Evolutionary conservation across 2,329 filamentous ascomycete species (phyloP), one percentile per base, ranked within the genome.

Genomic region (Helotiales sp.): DNA sequence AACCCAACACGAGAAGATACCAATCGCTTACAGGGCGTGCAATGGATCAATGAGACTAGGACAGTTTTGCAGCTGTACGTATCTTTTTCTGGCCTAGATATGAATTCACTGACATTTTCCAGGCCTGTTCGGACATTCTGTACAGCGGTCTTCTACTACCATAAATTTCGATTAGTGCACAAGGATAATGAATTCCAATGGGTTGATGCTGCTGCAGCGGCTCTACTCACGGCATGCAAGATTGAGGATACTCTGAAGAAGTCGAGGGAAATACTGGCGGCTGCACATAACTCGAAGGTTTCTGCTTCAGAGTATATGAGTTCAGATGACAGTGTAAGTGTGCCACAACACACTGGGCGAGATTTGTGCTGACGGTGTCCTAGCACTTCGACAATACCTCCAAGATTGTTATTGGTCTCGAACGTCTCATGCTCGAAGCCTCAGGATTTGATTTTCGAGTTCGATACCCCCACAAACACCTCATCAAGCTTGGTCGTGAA

Each of bases 221-320:
- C 91, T 24, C 78, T 99, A 8, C 93, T 98, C 69, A 90, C 93
- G 2, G 93, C 93, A 2, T 98, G 93, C 79, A 99, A 99, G 77
- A 92, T 96, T 46, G 95, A 99, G 74, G 95, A 99, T 73, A 99
- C 95, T 0, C 83, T 97, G 65, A 99, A 99, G 76, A 98, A 98
- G 77, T 96, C 91, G 3, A 86, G 85, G 57, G 95, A 99, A 63
- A 96, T 99, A 60, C 79, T 98, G 15, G 96, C 91, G 58, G 92
- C 93, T 1, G 88, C 91, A 24, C 91, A 93, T 75, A 97, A 96
- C 70, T 77, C 96, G 34, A 95, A 92, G 52, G 63, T 68, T 38
- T 54, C 63, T 68, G 65, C 87, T 75, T 72, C 89, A 73, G 81
- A 91, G 74, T 74, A 89, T 72, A 72, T 87, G 34, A 88, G 88